Evolutionary conservation across 2,329 filamentous ascomycete genomes (phyloP), one percentile per base, ranked within the genome.

Genomic region (Mycosphaerella sp.): DNA sequence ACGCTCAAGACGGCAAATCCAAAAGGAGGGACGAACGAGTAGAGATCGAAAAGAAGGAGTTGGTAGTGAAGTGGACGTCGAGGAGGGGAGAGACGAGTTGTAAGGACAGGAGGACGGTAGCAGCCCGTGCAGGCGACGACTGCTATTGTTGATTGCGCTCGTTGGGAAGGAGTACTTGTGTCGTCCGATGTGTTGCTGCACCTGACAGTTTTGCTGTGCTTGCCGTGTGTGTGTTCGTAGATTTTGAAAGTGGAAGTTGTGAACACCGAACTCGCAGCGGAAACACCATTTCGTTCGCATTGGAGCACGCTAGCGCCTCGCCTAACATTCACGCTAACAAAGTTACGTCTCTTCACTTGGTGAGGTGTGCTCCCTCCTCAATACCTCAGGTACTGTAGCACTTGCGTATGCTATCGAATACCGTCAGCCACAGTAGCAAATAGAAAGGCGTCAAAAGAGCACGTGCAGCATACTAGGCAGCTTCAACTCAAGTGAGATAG

Each of bases 21-120:
- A 62, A 61, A 60, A 61, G 62, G 57, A 64, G 58, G 59, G 62
- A 60, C 59, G 59, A 63, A 56, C 42, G 53, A 42, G 56, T 21
- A 45, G 41, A 23, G 55, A 54, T 54, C 60, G 60, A 62, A 54
- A 57, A 21, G 57, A 57, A 48, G 53, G 46, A 55, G 53, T 51
- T 53, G 44, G 49, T 49, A 50, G 40, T 52, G 48, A 34, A 42
- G 56, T 51, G 26, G 43, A 50, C 56, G 57, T 45, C 55, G 55
- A 43, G 51, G 59, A 50, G 51, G 46, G 45, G 45, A 51, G 48
- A 51, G 48, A 47, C 51, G 49, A 52, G 17, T 45, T 44, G 39
- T 53, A 53, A 36, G 41, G 29, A 39, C 45, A 43, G 48, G 34
- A 38, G 34, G 34, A 11, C 10, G 34, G 10, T 4, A 10, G 49